Base-by-base conservation (phyloP, 371 early-diverging fungal genomes). In the Dichotomocladium elegans region DNA sequence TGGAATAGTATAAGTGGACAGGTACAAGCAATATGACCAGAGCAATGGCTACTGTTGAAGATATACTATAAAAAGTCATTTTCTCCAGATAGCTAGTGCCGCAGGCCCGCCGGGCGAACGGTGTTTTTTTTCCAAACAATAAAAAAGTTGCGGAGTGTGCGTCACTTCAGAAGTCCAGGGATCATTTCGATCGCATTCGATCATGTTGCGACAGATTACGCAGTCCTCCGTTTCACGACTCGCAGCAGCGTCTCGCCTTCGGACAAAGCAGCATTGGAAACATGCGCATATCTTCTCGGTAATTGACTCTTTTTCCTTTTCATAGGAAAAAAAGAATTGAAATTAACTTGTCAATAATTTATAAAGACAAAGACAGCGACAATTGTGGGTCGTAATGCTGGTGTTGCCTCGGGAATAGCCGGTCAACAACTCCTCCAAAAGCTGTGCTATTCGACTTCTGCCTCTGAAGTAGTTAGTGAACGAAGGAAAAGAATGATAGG, bases 121-220 rank as follows among this genome's bases (percentile, higher is more conserved):
- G 8, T 33, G 33, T 44, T 24, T 44, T 4, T 24, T 44, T 44
- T 44, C 45, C 27, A 44, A 1, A 44, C n/a, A n/a, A n/a, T n/a
- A n/a, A n/a, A n/a, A n/a, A n/a, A n/a, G n/a, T n/a, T n/a, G n/a
- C n/a, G n/a, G n/a, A n/a, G n/a, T n/a, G n/a, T n/a, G n/a, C n/a
- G n/a, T n/a, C n/a, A n/a, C n/a, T n/a, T n/a, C n/a, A 27, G 27
- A 25, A 24, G 21, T 25, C 15, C 27, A 28, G 26, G 15, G 1
- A 14, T 44, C 45, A 14, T 25, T 33, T 34, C 35, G 4, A 15
- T 35, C 35, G 14, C 45, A 19, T 4, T 19, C 22, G 26, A 31
- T 28, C 47, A 68, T 68, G 68, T 53, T 68, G 12, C 46, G 53
- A 40, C 63, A 60, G 41, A 15, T 63, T 33, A 27, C 56, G 42